phyloP scores from a whole-genome alignment of 768 basidiomycete genomes.

The Rhizopogon vinicolor region DNA sequence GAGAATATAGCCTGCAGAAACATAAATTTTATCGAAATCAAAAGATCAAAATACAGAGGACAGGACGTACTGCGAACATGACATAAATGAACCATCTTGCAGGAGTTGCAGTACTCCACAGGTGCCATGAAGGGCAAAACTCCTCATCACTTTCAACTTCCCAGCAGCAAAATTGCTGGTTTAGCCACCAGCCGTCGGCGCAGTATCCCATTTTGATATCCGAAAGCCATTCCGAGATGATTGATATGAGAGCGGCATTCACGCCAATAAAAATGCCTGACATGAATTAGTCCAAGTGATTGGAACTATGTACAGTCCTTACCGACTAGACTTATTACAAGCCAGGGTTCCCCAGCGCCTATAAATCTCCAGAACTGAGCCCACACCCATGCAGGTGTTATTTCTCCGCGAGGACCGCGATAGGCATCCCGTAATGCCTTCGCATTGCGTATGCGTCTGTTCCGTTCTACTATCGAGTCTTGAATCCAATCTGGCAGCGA shows the following conservation, averaged over 20 bases:
- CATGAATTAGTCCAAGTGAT: neutral
- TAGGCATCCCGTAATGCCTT: constrained; percentile 34
- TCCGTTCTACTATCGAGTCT: constrained; percentile 87
- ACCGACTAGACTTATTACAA: constrained; percentile 90
- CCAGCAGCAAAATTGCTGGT: constrained; percentile 98
- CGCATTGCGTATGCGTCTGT: constrained; percentile 65
- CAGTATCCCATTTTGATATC: constrained; percentile 99
- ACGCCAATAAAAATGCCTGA: constrained; percentile 87
- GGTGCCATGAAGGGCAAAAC: constrained; percentile 87
- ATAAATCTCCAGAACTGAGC: constrained; percentile 53
- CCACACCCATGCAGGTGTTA: constrained; percentile 58
- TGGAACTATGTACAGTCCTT: constrained; percentile 21
- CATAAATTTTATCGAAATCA: constrained; percentile 1
- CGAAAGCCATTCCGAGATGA: constrained; percentile 94
- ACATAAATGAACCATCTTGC: constrained; percentile 86
- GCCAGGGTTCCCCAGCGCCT: constrained; percentile 84
- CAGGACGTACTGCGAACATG: constrained; percentile 71
- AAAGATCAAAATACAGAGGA: neutral
- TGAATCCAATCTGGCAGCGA: constrained; percentile 84
- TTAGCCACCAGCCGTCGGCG: constrained; percentile 96
- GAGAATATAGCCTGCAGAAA: constrained; percentile 66
- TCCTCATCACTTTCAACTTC: constrained; percentile 84
- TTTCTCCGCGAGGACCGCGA: constrained; percentile 44
- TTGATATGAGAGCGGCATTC: constrained; percentile 93
- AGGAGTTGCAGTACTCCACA: constrained; percentile 73